Base-by-base conservation (phyloP, 768 basidiomycete genomes). In the Daedaleopsis nitida region DNA sequence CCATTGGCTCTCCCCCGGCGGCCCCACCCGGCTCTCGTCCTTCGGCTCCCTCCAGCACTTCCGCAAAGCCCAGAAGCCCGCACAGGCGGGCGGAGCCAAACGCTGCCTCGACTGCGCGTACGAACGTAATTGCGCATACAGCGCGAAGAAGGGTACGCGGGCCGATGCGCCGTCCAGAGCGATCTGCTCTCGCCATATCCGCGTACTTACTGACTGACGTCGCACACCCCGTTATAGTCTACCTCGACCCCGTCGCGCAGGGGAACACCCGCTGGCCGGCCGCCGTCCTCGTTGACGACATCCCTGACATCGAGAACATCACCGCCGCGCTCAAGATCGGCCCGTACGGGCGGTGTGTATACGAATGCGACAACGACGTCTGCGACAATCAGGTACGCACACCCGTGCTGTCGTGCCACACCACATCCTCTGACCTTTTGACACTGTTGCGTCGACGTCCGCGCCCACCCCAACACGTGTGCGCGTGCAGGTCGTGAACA, bases 11-110 rank as follows among this genome's bases (percentile, higher is more conserved):
- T 78, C 82, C 3, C 88, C 90, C 3, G 81, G 82, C 1, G 78
- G 73, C 0, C 91, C 92, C 0, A 72, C 80, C 5, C 84, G 84
- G 48, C 85, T 94, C 17, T 92, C 93, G 0, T 92, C 92, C 0
- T 96, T 96, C 70, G 94, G 94, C 17, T 92, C 91, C 12, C 77
- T 96, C 39, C 81, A 85, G 47, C 94, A 95, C 68, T 95, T 95
- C 75, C 86, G 83, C 65, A 87, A 86, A 66, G 81, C 81, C 11
- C 77, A 74, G 11, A 95, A 95, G 71, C 94, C 94, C 1, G 63
- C 73, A 1, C 80, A 76, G 24, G 91, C 94, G 6, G 89, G 89
- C 4, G 70, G 76, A 39, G 88, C 87, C 0, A 84, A 78, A 16
- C 81, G 86, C n/a, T 96, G 94, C 69, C 70, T 92, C 32, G 89